Evolutionary conservation across 805 yeast genomes (phyloP).

Genomic region (Candida wancherniae): DNA sequence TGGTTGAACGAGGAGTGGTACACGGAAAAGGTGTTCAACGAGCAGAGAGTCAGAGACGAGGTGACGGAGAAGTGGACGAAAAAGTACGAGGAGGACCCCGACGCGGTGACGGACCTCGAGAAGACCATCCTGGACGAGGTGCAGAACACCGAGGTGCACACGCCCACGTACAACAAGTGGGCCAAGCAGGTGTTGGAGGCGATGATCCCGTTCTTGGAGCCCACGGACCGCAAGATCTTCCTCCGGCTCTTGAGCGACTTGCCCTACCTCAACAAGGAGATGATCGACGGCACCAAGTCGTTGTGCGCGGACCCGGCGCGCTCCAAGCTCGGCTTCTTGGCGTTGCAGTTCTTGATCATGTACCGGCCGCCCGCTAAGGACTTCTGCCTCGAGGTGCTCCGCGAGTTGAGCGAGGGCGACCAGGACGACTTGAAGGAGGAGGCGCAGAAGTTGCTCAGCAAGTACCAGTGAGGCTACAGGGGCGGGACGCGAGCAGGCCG

Average conservation of each 20-base stretch:
- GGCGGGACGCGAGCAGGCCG: too few relatives aligned
- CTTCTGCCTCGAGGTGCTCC: constrained; percentile 46
- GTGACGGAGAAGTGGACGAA: constrained; percentile 13
- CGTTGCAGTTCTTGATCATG: constrained; percentile 79
- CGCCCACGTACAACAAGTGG: constrained; percentile 63
- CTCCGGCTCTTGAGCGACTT: constrained; percentile 82
- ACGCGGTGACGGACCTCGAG: constrained; percentile 11
- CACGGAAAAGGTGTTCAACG: constrained; percentile 45
- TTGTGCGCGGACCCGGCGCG: constrained; percentile 84
- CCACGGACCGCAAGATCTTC: constrained; percentile 72
- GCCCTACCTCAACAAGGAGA: constrained; percentile 62
- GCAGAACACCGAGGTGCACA: constrained; percentile 17
- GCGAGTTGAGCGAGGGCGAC: constrained; percentile 39
- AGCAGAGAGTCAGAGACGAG: constrained; percentile 22
- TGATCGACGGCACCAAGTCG: constrained; percentile 63
- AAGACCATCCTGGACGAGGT: constrained; percentile 18
- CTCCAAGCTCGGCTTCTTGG: constrained; percentile 71
- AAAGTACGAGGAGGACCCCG: constrained; percentile 14
- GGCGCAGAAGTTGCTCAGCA: constrained; percentile 42
- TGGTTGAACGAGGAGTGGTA: constrained; percentile 98
- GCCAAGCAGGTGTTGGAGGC: constrained; percentile 68
- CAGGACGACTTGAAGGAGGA: constrained; percentile 49
- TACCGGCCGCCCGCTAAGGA: constrained; percentile 80
- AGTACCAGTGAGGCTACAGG: constrained; percentile 26
- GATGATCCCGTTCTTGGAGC: constrained; percentile 78